These are phyloP conservation scores for Bretschneidera sinensis DNA, from an alignment of 345 rosid genomes.

Conservation along the genomic window DNA sequence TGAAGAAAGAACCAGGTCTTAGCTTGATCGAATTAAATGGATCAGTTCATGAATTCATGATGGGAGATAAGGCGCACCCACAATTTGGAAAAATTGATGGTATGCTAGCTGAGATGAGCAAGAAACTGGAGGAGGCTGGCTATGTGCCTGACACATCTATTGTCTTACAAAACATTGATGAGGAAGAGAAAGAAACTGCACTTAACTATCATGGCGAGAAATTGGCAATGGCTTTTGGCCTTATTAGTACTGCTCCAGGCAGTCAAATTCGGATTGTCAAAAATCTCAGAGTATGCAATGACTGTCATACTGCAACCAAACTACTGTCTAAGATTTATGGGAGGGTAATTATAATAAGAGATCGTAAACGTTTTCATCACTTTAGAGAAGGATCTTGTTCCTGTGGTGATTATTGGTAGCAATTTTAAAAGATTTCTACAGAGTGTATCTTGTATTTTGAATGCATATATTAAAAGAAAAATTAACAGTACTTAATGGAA, in stretches of 20 bases:
- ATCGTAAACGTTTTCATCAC: slow-evolving; percentile 31
- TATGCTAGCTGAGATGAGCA: slow-evolving; percentile 24
- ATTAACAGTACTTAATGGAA: no score
- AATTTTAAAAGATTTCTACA: no score
- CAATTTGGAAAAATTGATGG: slow-evolving; percentile 15
- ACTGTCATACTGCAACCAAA: slow-evolving; percentile 28
- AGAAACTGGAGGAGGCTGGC: slow-evolving; percentile 25
- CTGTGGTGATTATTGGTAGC: no score
- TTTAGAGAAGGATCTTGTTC: slow-evolving; percentile 29
- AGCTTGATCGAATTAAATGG: slow-evolving; percentile 38
- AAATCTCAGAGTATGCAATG: slow-evolving; percentile 29
- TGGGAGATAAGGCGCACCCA: slow-evolving; percentile 26
- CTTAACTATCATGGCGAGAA: slow-evolving; percentile 26
- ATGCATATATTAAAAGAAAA: no score
- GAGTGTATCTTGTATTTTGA: no score
- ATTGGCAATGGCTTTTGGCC: slow-evolving; percentile 30
- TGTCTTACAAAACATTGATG: slow-evolving; percentile 20
- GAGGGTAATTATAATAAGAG: slow-evolving; percentile 26
- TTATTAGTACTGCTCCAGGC: slow-evolving; percentile 26
- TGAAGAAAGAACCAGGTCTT: slow-evolving; percentile 36
- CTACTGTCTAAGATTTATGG: slow-evolving; percentile 25
- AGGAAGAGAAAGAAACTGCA: slow-evolving; percentile 27
- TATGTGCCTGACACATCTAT: slow-evolving; percentile 22
- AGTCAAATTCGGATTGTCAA: slow-evolving; percentile 18
- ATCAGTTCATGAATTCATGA: slow-evolving; percentile 24